A percentile compares a stretch with the other conserved stretches of the same genome.
These are phyloP conservation scores for Penicillium brevicompactum DNA, from an alignment of 2,329 filamentous ascomycete genomes.

Conservation along the genomic window DNA sequence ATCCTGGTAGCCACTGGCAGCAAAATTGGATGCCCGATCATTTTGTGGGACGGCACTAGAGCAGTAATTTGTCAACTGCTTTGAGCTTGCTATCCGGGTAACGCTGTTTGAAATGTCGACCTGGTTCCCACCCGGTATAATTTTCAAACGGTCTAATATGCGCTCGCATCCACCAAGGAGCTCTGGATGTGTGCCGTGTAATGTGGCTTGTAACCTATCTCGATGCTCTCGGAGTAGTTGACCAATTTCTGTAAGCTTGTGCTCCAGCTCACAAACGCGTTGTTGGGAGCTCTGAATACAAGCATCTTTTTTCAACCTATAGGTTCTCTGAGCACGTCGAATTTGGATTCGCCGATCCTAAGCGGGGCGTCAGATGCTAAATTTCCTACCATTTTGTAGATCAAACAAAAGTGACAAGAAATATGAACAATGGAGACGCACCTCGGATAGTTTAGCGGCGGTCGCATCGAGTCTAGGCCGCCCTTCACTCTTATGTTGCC, in stretches of 20 bases:
- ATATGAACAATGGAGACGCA: background rate
- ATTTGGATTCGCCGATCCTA: conserved; percentile 6
- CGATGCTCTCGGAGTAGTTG: background rate
- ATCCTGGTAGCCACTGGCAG: too few relatives aligned
- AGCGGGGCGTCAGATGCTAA: background rate
- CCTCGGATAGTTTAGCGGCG: background rate
- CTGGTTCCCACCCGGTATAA: background rate
- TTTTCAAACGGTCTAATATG: background rate
- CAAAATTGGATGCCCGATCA: too few relatives aligned
- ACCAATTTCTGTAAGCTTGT: background rate
- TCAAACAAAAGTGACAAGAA: too few relatives aligned
- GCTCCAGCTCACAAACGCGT: background rate
- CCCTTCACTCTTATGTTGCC: background rate
- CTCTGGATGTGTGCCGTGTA: background rate
- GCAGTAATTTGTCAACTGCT: too few relatives aligned
- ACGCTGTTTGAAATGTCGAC: background rate
- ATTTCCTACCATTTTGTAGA: background rate
- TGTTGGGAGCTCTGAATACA: background rate
- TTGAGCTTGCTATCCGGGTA: background rate
- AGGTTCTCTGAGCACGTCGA: background rate
- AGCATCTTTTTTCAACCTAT: conserved; percentile 4
- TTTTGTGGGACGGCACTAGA: too few relatives aligned
- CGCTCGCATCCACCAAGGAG: background rate
- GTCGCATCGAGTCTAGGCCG: background rate
- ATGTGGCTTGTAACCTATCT: background rate